phyloP scores from a whole-genome alignment of 2,329 filamentous ascomycete genomes.

The Arthrocladium fulminans region DNA sequence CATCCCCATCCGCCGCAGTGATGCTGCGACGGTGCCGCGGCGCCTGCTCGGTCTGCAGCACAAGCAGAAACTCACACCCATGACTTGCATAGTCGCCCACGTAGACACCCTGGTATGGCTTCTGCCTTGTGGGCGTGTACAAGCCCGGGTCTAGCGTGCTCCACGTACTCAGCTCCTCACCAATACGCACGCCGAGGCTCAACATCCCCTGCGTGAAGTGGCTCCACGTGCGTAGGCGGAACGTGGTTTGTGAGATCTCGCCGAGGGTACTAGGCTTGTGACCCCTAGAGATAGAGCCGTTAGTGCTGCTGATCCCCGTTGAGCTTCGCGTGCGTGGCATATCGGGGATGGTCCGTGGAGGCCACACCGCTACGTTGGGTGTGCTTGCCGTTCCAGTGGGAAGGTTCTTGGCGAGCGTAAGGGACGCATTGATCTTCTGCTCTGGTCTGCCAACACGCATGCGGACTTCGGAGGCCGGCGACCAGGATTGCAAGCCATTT shows the following conservation, averaged over 20 bases:
- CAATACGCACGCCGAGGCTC: conserved; percentile 33
- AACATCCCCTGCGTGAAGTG: conserved; percentile 46
- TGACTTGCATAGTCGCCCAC: conserved; percentile 83
- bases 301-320: conserved; percentile 29
- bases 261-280: conserved; percentile 44
- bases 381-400: conserved; percentile 32
- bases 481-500: background rate
- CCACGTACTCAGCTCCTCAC: conserved; percentile 50
- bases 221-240: conserved; percentile 69
- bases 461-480: conserved; percentile 34
- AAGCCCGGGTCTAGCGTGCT: conserved; percentile 64
- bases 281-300: conserved; percentile 35
- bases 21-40: conserved; percentile 34
- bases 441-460: conserved; percentile 30
- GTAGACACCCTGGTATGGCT: conserved; percentile 86
- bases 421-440: conserved; percentile 35
- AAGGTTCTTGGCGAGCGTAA: conserved; percentile 54
- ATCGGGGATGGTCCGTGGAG: conserved; percentile 61
- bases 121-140: conserved; percentile 72
- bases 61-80: conserved; percentile 76
- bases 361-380: conserved; percentile 56
- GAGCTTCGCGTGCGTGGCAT: conserved; percentile 47
- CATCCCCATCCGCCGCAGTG: background rate
- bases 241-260: conserved; percentile 60
- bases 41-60: conserved; percentile 62